Conservation (phyloP, 805 yeast genomes). For the Isabelozyma gotoi region DNA sequence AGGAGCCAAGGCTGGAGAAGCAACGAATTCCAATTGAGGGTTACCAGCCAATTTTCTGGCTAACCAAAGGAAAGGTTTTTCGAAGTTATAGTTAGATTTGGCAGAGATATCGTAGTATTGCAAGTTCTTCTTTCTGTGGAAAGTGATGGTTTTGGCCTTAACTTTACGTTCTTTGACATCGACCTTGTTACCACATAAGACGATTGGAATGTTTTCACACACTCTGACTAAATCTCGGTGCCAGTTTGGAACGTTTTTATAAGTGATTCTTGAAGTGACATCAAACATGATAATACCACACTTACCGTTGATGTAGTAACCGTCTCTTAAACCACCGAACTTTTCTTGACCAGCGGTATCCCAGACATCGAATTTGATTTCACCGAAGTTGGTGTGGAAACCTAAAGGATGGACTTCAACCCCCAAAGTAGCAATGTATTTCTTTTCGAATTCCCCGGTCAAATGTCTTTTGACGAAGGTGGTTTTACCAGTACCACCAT, state of each 20-base stretch:
- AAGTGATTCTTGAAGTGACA: conserved; percentile 98
- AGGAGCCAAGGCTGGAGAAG: conserved; percentile 99
- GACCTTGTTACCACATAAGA: conserved; percentile 98
- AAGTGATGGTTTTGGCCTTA: conserved; percentile 98
- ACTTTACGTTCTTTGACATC: conserved; percentile 99
- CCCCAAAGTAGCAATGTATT: conserved; percentile 98
- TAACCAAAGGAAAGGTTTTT: conserved; percentile 99
- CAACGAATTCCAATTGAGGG: conserved; percentile 97
- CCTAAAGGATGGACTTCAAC: conserved; percentile 99
- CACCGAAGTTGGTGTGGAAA: conserved; percentile 98
- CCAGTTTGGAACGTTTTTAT: conserved; percentile 99
- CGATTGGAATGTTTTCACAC: conserved; percentile 99
- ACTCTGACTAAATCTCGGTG: conserved; percentile 99
- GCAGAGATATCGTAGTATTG: conserved; percentile 99
- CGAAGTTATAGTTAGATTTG: conserved; percentile 98
- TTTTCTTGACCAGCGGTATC: conserved; percentile 99
- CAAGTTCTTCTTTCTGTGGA: conserved; percentile 99
- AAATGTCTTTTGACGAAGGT: conserved; percentile 99
- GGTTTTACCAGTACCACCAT: conserved; percentile 99
- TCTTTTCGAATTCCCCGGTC: conserved; percentile 99
- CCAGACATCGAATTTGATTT: conserved; percentile 99
- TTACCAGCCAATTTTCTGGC: conserved; percentile 99
- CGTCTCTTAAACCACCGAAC: conserved; percentile 99
- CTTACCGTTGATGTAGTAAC: conserved; percentile 99
- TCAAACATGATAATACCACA: conserved; percentile 99